Evolutionary conservation across 768 basidiomycete species (phyloP).

Genomic region (Tricholoma saponaceum): DNA sequence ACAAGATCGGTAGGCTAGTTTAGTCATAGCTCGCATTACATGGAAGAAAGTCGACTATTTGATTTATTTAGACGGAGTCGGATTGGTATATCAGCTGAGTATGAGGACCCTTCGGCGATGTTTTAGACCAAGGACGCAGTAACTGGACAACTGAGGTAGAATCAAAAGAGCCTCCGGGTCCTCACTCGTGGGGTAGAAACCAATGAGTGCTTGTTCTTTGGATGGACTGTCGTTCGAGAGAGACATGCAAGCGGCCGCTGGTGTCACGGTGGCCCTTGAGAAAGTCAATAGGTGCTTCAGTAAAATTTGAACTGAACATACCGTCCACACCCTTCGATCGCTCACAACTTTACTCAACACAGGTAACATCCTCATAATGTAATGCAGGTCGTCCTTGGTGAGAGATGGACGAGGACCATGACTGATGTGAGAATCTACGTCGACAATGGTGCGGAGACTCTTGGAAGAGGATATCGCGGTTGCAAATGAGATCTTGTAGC

Average conservation of each 20-base stretch:
- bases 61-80: not conserved
- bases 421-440: slow-evolving; percentile 38
- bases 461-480: slow-evolving; percentile 30
- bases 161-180: too few species aligned
- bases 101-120: not conserved
- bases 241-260: slow-evolving; percentile 15
- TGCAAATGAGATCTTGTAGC: slow-evolving; percentile 27
- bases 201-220: slow-evolving; percentile 27
- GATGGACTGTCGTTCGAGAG: slow-evolving; percentile 27
- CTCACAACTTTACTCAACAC: slow-evolving; percentile 44
- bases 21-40: not conserved
- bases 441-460: slow-evolving; percentile 41
- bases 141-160: not conserved
- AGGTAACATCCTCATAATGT: slow-evolving; percentile 37
- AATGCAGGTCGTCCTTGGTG: slow-evolving; percentile 29
- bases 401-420: slow-evolving; percentile 38
- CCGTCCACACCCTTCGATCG: slow-evolving; percentile 52
- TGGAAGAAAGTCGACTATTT: not conserved
- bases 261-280: slow-evolving; percentile 22
- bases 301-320: slow-evolving; percentile 24
- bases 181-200: slow-evolving; percentile 33
- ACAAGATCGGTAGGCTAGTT: not conserved
- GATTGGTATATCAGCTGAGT: not conserved
- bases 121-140: not conserved
- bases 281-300: not conserved